phyloP scores from a whole-genome alignment of 495 filamentous ascomycete species.

The Penicillium bovifimosum region DNA sequence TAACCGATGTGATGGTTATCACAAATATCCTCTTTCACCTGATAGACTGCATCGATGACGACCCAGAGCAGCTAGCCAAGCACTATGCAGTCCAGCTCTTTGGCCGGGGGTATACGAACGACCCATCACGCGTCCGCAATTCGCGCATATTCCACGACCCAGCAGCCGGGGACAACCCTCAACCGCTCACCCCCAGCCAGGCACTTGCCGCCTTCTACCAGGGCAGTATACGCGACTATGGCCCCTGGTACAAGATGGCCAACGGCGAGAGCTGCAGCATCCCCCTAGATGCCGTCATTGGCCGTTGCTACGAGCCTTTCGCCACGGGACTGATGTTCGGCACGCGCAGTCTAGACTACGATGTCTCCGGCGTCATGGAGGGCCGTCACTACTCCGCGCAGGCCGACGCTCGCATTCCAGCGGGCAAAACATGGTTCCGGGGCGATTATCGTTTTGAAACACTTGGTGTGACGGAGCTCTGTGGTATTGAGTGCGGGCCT shows the following conservation, averaged over 20 bases:
- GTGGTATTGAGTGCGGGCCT: slow-evolving; percentile 43
- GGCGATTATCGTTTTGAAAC: slow-evolving; percentile 49
- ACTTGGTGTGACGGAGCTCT: slow-evolving; percentile 48
- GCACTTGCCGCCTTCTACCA: slow-evolving; percentile 31
- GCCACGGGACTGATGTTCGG: slow-evolving; percentile 44
- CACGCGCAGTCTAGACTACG: slow-evolving; percentile 21
- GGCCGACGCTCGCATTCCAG: slow-evolving; percentile 42
- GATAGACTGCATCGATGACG: slow-evolving; percentile 39
- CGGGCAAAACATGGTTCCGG: slow-evolving; percentile 50
- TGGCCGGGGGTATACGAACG: slow-evolving; percentile 46
- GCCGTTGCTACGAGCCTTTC: slow-evolving; percentile 49
- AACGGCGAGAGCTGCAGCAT: slow-evolving; percentile 34
- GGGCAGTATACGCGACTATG: slow-evolving; percentile 39
- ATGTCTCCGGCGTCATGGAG: slow-evolving; percentile 33
- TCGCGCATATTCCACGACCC: background rate
- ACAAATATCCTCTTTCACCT: slow-evolving; percentile 45
- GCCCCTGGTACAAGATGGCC: slow-evolving; percentile 45
- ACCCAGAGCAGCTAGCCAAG: slow-evolving; percentile 38
- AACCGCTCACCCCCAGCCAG: slow-evolving; percentile 28
- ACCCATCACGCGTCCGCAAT: slow-evolving; percentile 21
- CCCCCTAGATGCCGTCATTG: slow-evolving; percentile 46
- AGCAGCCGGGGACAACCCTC: background rate
- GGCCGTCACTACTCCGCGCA: slow-evolving; percentile 39
- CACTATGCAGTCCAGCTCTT: slow-evolving; percentile 36
- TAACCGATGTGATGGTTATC: slow-evolving; percentile 50